These are phyloP conservation scores for Fusarium sp. DNA, from an alignment of 2,329 filamentous ascomycete genomes.

Conservation along the genomic window DNA sequence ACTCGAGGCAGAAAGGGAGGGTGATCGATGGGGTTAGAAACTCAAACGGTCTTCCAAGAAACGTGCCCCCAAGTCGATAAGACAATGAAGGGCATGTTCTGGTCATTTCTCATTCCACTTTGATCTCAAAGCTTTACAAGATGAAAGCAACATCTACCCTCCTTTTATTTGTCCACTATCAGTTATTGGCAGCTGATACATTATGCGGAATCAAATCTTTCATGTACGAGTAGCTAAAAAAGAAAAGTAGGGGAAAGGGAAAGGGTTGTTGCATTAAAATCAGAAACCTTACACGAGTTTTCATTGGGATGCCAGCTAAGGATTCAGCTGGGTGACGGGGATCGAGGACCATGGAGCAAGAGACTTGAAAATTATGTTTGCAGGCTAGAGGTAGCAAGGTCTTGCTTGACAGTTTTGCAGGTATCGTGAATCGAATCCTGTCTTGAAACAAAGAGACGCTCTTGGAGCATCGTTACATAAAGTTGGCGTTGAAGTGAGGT, in stretches of 20 bases:
- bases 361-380: background rate
- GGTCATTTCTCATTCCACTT: background rate
- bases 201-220: background rate
- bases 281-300: slow-evolving; percentile 3
- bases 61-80: background rate
- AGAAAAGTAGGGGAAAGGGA: background rate
- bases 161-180: background rate
- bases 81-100: slow-evolving; percentile 4
- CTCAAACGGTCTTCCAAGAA: slow-evolving; percentile 10
- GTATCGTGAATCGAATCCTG: slow-evolving; percentile 20
- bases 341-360: background rate
- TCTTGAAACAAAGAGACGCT: slow-evolving; percentile 10
- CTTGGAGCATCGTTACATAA: background rate
- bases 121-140: background rate
- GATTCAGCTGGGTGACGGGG: background rate
- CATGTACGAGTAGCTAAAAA: slow-evolving; percentile 28
- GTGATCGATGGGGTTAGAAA: slow-evolving; percentile 56
- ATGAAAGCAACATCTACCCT: background rate
- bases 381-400: background rate
- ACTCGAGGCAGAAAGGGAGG: slow-evolving; percentile 69
- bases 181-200: slow-evolving; percentile 22
- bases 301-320: background rate
- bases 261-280: background rate
- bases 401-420: background rate
- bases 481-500: background rate